Evolutionary conservation across 2,329 filamentous ascomycete species (phyloP).

Genomic region (Alternaria panax): DNA sequence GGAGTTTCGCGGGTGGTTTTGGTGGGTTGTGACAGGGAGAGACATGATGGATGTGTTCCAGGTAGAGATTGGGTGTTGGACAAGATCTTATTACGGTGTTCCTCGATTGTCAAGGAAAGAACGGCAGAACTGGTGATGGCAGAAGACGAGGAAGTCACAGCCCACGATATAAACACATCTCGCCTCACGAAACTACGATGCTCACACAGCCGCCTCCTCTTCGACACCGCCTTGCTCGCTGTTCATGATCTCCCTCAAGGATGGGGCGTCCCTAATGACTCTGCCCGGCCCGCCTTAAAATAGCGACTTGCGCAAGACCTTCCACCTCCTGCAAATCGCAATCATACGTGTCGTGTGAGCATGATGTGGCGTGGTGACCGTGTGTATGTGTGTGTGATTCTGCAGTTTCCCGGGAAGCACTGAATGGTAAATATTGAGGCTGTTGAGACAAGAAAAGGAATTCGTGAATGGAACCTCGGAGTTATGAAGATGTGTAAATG

Average conservation of each 20-base stretch:
- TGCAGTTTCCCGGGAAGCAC: not conserved
- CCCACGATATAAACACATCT: not conserved
- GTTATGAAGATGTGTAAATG: not conserved
- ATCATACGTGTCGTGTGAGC: not conserved
- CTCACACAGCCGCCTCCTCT: conserved; percentile 1
- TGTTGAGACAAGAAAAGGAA: not conserved
- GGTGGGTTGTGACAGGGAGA: too few relatives aligned
- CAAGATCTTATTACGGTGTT: not conserved
- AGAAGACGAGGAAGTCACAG: not conserved
- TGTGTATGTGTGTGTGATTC: not conserved
- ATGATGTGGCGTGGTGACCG: not conserved
- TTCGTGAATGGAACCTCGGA: not conserved
- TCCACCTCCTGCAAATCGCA: not conserved
- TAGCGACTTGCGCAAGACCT: not conserved
- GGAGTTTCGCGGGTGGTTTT: not conserved
- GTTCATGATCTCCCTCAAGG: not conserved
- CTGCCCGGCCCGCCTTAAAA: not conserved
- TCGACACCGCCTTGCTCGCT: not conserved
- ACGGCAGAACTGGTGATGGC: not conserved
- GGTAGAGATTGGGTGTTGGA: not conserved
- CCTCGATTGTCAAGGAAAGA: not conserved
- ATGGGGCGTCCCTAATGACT: not conserved
- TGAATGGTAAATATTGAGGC: not conserved
- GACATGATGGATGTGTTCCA: not conserved
- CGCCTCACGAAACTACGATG: not conserved